Conservation (phyloP, 169 alveolate species). For the Cryptosporidium ryanae region DNA sequence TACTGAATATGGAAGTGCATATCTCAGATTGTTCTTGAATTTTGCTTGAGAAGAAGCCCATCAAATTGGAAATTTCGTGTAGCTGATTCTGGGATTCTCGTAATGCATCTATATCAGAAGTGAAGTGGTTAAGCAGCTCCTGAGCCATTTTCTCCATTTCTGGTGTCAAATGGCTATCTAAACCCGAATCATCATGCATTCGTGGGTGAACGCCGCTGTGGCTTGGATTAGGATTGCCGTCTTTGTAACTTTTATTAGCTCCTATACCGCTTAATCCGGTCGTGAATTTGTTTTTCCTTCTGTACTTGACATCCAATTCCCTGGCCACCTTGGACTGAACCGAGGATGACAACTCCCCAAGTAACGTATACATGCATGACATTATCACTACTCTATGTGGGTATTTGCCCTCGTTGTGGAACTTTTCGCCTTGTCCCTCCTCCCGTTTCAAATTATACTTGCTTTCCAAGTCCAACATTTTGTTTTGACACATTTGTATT, state of each 20-base stretch:
- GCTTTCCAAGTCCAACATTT: slow-evolving; percentile 28
- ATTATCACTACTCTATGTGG: slow-evolving; percentile 12
- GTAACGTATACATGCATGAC: slow-evolving; percentile 40
- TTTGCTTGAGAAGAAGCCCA: slow-evolving; percentile 58
- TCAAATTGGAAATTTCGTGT: slow-evolving; percentile 57
- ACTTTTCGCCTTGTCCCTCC: background rate
- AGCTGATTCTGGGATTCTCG: slow-evolving; percentile 54
- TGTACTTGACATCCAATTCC: slow-evolving; percentile 26
- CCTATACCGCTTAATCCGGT: background rate
- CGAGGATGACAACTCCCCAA: slow-evolving; percentile 57
- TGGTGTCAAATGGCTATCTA: slow-evolving; percentile 24
- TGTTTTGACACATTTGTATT: slow-evolving; percentile 47
- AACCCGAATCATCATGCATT: slow-evolving; percentile 3
- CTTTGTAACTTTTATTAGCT: background rate
- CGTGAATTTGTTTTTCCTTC: slow-evolving; percentile 23
- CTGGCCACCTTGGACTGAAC: slow-evolving; percentile 43
- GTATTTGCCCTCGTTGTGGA: background rate
- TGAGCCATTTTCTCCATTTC: slow-evolving; percentile 71
- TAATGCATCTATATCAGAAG: slow-evolving; percentile 65
- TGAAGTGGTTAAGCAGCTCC: slow-evolving; percentile 36
- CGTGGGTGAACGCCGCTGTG: background rate
- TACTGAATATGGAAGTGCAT: slow-evolving; percentile 14
- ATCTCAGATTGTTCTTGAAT: slow-evolving; percentile 67
- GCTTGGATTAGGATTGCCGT: background rate
- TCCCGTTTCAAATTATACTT: background rate